phyloP scores from a whole-genome alignment of 2,329 filamentous ascomycete genomes.

The Monosporascus sp. region DNA sequence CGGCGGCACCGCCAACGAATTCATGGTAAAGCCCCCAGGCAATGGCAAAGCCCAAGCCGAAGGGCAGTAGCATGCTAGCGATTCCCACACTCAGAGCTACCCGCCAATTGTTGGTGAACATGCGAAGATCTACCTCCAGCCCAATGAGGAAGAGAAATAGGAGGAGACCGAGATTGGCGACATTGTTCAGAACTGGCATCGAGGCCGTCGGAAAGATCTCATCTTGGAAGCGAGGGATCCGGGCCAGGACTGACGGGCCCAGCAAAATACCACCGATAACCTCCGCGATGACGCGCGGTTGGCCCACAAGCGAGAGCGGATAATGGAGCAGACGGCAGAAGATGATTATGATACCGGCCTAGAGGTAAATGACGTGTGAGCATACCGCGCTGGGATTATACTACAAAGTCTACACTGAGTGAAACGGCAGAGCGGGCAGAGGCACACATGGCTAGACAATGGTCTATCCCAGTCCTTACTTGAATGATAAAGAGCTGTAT shows the following conservation, averaged over 20 bases:
- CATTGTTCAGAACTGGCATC: conserved; percentile 61
- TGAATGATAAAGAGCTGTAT: conserved; percentile 75
- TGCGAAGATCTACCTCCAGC: conserved; percentile 66
- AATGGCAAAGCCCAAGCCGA: conserved; percentile 64
- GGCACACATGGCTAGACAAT: background rate
- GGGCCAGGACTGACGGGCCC: conserved; percentile 68
- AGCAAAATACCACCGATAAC: conserved; percentile 71
- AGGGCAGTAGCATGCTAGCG: conserved; percentile 66
- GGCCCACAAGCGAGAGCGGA: conserved; percentile 64
- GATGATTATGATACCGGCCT: conserved; percentile 68
- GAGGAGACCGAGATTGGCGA: conserved; percentile 66
- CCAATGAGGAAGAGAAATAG: conserved; percentile 72
- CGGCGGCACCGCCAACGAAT: conserved; percentile 38
- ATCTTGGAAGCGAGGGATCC: conserved; percentile 62
- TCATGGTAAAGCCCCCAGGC: conserved; percentile 65
- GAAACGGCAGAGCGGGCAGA: background rate
- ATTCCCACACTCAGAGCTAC: conserved; percentile 63
- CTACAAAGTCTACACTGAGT: background rate
- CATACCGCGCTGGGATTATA: background rate
- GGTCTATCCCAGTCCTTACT: conserved; percentile 26
- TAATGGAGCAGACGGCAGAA: conserved; percentile 68
- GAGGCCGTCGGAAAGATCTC: conserved; percentile 63
- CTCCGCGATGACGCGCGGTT: conserved; percentile 73
- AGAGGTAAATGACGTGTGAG: conserved; percentile 3
- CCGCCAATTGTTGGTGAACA: conserved; percentile 65